Percentiles rank a stretch among this genome's conserved stretches.
Evolutionary conservation across 495 filamentous ascomycete species (phyloP).

Genomic region (Penicillium cinerascens): DNA sequence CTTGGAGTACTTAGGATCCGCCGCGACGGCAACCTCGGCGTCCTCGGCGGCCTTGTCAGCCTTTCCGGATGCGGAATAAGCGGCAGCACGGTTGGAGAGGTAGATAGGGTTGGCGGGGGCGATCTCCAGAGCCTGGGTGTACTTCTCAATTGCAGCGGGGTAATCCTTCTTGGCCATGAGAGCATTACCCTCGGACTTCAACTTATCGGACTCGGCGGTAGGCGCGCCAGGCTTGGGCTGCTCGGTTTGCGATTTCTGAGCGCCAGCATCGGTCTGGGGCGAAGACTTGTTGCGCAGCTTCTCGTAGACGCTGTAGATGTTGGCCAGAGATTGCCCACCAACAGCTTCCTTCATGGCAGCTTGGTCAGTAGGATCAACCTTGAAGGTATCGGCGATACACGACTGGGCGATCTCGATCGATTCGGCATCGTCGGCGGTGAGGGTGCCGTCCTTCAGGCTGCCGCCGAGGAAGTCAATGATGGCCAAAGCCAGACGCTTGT

Average conservation of each 20-base stretch:
- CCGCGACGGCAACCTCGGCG: conserved; percentile 79
- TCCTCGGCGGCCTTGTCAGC: conserved; percentile 78
- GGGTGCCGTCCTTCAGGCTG: conserved; percentile 83
- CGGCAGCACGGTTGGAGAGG: conserved; percentile 94
- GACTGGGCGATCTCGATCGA: conserved; percentile 87
- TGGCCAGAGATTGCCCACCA: conserved; percentile 76
- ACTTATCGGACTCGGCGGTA: conserved; percentile 68
- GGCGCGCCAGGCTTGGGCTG: conserved; percentile 37
- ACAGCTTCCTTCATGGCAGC: conserved; percentile 71
- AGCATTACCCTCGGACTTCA: conserved; percentile 90
- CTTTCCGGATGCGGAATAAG: conserved; percentile 74
- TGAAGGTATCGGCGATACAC: conserved; percentile 93
- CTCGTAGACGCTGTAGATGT: conserved; percentile 94
- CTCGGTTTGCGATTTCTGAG: conserved; percentile 19
- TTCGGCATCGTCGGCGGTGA: conserved; percentile 81
- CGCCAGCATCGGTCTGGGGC: conserved; percentile 22
- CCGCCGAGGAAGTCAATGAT: conserved; percentile 91
- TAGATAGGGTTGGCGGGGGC: conserved; percentile 89
- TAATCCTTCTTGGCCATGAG: conserved; percentile 94
- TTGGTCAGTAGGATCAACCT: conserved; percentile 78
- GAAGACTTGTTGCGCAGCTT: conserved; percentile 74
- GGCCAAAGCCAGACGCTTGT: conserved; percentile 94
- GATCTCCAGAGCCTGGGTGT: conserved; percentile 77
- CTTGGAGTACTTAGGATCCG: conserved; percentile 92
- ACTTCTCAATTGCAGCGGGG: conserved; percentile 70